A percentile compares a stretch with the other conserved stretches of the same genome.
Evolutionary conservation across 352 stramenopile species (phyloP).

Genomic region (Globisporangium orthogonon): DNA sequence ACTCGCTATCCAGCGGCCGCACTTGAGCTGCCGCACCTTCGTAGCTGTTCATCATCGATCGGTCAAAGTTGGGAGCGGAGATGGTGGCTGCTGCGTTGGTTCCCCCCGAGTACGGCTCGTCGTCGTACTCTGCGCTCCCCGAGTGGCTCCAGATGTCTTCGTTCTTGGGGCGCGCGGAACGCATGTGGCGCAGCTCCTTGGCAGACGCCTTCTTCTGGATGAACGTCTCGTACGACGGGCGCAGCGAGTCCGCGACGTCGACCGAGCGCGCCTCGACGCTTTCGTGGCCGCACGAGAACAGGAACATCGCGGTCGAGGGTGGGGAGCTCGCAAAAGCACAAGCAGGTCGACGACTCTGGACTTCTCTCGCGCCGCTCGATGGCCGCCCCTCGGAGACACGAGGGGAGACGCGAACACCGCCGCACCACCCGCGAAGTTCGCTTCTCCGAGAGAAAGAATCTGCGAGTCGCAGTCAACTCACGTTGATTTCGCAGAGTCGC

Average conservation of each 20-base stretch:
- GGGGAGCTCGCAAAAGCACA: too few relatives aligned
- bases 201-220: slow-evolving; percentile 7
- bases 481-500: too few relatives aligned
- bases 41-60: slow-evolving; percentile 20
- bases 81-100: too few relatives aligned
- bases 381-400: too few relatives aligned
- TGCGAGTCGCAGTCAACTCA: too few relatives aligned
- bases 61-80: neutral
- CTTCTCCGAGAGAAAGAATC: too few relatives aligned
- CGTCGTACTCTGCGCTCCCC: slow-evolving; percentile 14
- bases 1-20: slow-evolving; percentile 5
- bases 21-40: slow-evolving; percentile 25
- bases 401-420: too few relatives aligned
- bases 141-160: slow-evolving; percentile 16
- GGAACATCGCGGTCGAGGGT: slow-evolving; percentile 18
- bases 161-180: slow-evolving; percentile 7
- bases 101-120: neutral
- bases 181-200: slow-evolving; percentile 6
- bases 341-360: too few relatives aligned
- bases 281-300: slow-evolving; percentile 27
- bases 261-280: slow-evolving; percentile 16
- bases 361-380: too few relatives aligned
- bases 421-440: too few relatives aligned
- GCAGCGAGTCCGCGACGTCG: neutral
- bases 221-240: slow-evolving; percentile 17